These are phyloP conservation scores for Allomyces arbusculus DNA, from an alignment of 192 early-diverging fungal species.

Conservation along the genomic window DNA sequence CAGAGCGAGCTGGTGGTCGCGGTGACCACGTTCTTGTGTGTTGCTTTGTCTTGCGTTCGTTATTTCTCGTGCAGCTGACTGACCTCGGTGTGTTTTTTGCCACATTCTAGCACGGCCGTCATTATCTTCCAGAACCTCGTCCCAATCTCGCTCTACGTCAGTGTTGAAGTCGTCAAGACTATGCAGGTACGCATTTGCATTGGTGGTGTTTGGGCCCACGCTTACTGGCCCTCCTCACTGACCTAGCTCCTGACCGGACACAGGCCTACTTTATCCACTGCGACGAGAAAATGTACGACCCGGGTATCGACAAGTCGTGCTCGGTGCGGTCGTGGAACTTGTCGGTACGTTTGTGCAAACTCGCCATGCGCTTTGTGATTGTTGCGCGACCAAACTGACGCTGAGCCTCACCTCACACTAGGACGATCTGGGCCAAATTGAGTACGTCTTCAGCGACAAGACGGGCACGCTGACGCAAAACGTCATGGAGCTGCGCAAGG, in stretches of 20 bases:
- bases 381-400: background rate
- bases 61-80: too few relatives aligned
- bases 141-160: constrained; percentile 85
- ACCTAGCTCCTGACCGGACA: background rate
- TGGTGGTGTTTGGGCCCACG: background rate
- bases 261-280: constrained; percentile 76
- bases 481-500: constrained; percentile 86
- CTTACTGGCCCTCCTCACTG: background rate
- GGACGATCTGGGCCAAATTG: constrained; percentile 85
- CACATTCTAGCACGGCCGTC: constrained; percentile 48
- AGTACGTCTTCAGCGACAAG: constrained; percentile 94
- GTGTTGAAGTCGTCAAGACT: constrained; percentile 79
- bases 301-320: constrained; percentile 50
- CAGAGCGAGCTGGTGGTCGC: constrained; percentile 42
- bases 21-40: background rate
- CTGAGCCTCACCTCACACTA: background rate
- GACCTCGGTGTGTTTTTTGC: too few relatives aligned
- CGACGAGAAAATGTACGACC: constrained; percentile 82
- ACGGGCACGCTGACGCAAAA: constrained; percentile 94
- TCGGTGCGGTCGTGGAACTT: constrained; percentile 75
- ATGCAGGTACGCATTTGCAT: constrained; percentile 32
- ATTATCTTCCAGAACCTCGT: constrained; percentile 91
- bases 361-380: constrained; percentile 1
- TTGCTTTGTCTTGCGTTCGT: too few relatives aligned
- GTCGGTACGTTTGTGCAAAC: constrained; percentile 11